A percentile compares a stretch with the other conserved stretches of the same genome.
Conservation (phyloP, 129 eudicot species). For the Erigeron canadensis region DNA sequence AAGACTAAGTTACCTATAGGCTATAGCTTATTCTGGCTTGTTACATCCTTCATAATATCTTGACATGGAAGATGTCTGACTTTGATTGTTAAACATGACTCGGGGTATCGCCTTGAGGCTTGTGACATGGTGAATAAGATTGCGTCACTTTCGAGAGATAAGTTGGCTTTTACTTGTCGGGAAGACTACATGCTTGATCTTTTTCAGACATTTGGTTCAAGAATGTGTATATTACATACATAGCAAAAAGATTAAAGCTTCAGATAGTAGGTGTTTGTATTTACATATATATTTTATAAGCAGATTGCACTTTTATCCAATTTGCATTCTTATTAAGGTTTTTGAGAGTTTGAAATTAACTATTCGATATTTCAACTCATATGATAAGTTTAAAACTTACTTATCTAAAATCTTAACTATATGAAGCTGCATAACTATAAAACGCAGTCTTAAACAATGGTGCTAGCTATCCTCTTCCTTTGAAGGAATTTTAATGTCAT, state of each 20-base stretch:
- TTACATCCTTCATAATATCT: conserved; percentile 80
- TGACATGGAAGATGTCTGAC: conserved; percentile 71
- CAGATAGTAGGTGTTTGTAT: conserved; percentile 12
- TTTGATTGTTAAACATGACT: conserved; percentile 50
- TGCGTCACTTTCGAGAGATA: conserved; percentile 55
- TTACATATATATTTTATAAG: conserved; percentile 2
- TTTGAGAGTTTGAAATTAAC: too few species aligned
- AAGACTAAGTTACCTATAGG: conserved; percentile 70
- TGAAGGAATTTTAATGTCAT: too few species aligned
- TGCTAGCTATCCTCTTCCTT: too few species aligned
- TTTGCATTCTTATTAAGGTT: neutral
- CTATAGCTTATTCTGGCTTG: conserved; percentile 66
- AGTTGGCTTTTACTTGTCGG: conserved; percentile 50
- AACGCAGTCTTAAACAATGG: too few species aligned
- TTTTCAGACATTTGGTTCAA: conserved; percentile 11
- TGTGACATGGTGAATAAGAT: conserved; percentile 51
- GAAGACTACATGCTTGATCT: conserved; percentile 39
- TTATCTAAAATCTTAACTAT: too few species aligned
- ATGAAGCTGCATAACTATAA: too few species aligned
- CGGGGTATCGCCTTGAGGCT: conserved; percentile 53
- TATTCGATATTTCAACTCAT: too few species aligned
- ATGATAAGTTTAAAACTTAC: too few species aligned
- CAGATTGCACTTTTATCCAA: neutral
- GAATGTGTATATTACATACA: conserved; percentile 33
- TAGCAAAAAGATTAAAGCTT: conserved; percentile 20